Conservation (phyloP, 306 rosid genomes). For the Parietaria judaica region DNA sequence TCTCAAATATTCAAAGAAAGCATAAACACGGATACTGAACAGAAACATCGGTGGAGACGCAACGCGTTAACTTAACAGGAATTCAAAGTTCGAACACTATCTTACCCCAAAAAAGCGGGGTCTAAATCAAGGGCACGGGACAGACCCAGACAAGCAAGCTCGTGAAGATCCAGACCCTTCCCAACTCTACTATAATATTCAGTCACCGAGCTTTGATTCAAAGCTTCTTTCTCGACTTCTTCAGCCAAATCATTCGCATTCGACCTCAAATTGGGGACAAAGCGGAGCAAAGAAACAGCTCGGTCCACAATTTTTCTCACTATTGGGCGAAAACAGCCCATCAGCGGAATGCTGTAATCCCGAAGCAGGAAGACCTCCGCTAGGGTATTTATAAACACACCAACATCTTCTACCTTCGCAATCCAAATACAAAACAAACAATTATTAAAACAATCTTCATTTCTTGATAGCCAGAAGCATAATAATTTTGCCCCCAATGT, state of each 20-base stretch:
- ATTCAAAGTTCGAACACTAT: not conserved
- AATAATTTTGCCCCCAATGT: too few species aligned
- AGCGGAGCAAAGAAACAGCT: slow-evolving; percentile 45
- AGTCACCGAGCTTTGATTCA: slow-evolving; percentile 38
- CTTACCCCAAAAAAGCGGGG: slow-evolving; percentile 60
- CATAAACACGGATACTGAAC: not conserved
- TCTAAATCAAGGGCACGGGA: slow-evolving; percentile 68
- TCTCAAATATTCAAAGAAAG: not conserved
- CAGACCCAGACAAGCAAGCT: slow-evolving; percentile 71
- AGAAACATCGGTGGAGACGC: not conserved
- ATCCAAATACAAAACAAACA: not conserved
- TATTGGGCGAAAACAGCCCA: slow-evolving; percentile 66
- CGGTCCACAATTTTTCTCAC: slow-evolving; percentile 41
- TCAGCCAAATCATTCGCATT: slow-evolving; percentile 25
- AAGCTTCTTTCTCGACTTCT: slow-evolving; percentile 23
- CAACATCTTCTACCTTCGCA: slow-evolving; percentile 68
- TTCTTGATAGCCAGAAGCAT: too few species aligned
- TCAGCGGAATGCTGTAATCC: slow-evolving; percentile 49
- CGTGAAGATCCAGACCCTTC: slow-evolving; percentile 83
- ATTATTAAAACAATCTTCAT: not conserved
- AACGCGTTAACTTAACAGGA: too few species aligned
- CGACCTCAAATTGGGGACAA: slow-evolving; percentile 50
- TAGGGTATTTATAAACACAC: slow-evolving; percentile 40
- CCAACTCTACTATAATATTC: slow-evolving; percentile 37
- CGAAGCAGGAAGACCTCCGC: slow-evolving; percentile 68